Evolutionary conservation across 768 basidiomycete genomes (phyloP).

Genomic region (Melanogaster broomeanus): DNA sequence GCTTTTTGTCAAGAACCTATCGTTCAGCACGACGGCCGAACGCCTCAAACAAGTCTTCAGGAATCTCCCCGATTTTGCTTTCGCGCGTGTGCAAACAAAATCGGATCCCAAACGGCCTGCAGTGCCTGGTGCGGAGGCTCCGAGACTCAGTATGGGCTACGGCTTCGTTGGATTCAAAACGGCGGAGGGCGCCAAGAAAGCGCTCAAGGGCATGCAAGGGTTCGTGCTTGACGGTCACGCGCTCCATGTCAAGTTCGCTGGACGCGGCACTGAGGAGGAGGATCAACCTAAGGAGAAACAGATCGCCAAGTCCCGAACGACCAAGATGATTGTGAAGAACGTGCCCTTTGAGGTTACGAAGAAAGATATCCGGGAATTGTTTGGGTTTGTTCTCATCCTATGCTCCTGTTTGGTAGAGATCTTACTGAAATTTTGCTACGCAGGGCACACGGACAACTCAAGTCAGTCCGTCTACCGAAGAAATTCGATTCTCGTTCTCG

Average conservation of each 20-base stretch:
- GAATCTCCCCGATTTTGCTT: constrained; percentile 76
- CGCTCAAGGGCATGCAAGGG: constrained; percentile 75
- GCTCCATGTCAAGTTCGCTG: constrained; percentile 83
- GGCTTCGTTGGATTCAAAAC: constrained; percentile 93
- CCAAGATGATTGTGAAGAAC: constrained; percentile 98
- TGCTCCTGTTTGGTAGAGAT: background rate
- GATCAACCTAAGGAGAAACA: constrained; percentile 44
- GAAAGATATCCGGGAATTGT: constrained; percentile 88
- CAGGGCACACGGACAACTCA: constrained; percentile 89
- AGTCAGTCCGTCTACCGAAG: constrained; percentile 90
- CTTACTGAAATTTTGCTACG: constrained; percentile 1
- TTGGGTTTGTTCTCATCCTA: constrained; percentile 62
- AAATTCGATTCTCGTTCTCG: constrained; percentile 88
- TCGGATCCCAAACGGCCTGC: constrained; percentile 74
- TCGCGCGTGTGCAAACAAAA: constrained; percentile 90
- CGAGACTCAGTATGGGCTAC: constrained; percentile 89
- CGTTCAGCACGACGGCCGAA: constrained; percentile 87
- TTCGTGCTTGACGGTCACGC: constrained; percentile 87
- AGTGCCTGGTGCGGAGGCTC: constrained; percentile 32
- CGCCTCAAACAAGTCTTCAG: constrained; percentile 69
- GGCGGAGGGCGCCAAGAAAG: constrained; percentile 69
- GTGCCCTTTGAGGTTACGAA: constrained; percentile 95
- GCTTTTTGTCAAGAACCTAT: constrained; percentile 91
- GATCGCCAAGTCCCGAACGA: constrained; percentile 59
- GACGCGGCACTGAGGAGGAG: constrained; percentile 71